These are phyloP conservation scores for Fusarium continuum DNA, from an alignment of 2,329 filamentous ascomycete species.

Conservation along the genomic window DNA sequence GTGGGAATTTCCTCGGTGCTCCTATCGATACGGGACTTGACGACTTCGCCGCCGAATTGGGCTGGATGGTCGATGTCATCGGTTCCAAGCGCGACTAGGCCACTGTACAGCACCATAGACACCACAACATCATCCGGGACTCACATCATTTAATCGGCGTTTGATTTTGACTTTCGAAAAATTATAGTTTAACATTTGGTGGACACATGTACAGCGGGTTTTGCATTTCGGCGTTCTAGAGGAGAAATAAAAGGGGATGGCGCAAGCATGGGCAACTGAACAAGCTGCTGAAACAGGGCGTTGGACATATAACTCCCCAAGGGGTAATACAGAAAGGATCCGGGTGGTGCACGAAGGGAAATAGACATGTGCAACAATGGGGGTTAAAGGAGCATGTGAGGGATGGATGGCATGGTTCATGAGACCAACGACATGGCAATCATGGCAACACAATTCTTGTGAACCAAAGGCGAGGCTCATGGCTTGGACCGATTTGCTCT, in stretches of 20 bases:
- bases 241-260: constrained; percentile 21
- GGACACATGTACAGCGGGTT: constrained; percentile 9
- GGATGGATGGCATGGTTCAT: constrained; percentile 13
- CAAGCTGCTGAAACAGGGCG: constrained; percentile 1
- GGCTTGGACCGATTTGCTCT: constrained; percentile 1
- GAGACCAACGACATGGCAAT: constrained; percentile 23
- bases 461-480: not conserved
- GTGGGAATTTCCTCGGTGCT: constrained; percentile 45
- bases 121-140: constrained; percentile 3
- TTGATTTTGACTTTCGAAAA: constrained; percentile 13
- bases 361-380: constrained; percentile 14
- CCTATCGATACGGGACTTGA: constrained; percentile 52
- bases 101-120: constrained; percentile 15
- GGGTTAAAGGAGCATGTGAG: not conserved
- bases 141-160: constrained; percentile 35
- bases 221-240: constrained; percentile 36
- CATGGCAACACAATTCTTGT: constrained; percentile 22
- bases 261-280: constrained; percentile 12
- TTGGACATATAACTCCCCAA: constrained; percentile 9
- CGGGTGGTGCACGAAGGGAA: constrained; percentile 2
- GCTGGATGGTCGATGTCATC: constrained; percentile 62
- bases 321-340: constrained; percentile 22
- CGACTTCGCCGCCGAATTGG: constrained; percentile 57
- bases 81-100: constrained; percentile 44
- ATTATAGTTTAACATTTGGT: constrained; percentile 7